A percentile compares a stretch with the other conserved stretches of the same genome.
Evolutionary conservation across 768 basidiomycete species (phyloP).

Genomic region (Boletus reticuloceps): DNA sequence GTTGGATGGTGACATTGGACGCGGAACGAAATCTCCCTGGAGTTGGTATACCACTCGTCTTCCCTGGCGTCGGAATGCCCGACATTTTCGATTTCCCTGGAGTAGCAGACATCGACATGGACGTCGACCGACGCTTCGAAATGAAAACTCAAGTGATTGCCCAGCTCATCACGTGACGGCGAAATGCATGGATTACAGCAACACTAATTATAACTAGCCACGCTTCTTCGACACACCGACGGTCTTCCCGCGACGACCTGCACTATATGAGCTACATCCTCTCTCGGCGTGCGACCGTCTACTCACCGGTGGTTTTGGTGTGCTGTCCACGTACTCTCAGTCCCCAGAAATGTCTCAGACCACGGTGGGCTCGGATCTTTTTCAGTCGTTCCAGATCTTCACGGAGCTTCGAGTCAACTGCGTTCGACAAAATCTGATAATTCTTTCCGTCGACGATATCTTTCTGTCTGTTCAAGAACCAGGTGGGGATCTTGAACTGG

Average conservation of each 20-base stretch:
- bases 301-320: conserved; percentile 95
- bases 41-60: conserved; percentile 56
- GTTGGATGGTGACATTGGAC: conserved; percentile 46
- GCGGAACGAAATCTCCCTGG: conserved; percentile 69
- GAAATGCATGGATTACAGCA: conserved; percentile 1
- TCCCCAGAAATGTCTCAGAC: conserved; percentile 91
- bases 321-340: conserved; percentile 97
- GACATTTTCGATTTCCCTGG: conserved; percentile 43
- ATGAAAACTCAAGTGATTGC: neutral
- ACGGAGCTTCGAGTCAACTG: conserved; percentile 96
- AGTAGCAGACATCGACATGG: conserved; percentile 39
- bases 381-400: conserved; percentile 98
- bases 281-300: neutral
- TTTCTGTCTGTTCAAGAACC: conserved; percentile 99
- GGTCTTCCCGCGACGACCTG: conserved; percentile 93
- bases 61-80: conserved; percentile 48
- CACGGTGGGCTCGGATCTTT: conserved; percentile 98
- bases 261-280: neutral
- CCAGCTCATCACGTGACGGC: conserved; percentile 21
- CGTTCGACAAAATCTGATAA: conserved; percentile 93
- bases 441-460: conserved; percentile 98
- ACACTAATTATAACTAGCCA: conserved; percentile 34
- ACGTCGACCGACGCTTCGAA: conserved; percentile 26
- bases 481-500: conserved; percentile 98
- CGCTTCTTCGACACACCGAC: conserved; percentile 96